Evolutionary conservation across 371 early-diverging fungal genomes (phyloP).

Genomic region (Apophysomyces ossiformis): DNA sequence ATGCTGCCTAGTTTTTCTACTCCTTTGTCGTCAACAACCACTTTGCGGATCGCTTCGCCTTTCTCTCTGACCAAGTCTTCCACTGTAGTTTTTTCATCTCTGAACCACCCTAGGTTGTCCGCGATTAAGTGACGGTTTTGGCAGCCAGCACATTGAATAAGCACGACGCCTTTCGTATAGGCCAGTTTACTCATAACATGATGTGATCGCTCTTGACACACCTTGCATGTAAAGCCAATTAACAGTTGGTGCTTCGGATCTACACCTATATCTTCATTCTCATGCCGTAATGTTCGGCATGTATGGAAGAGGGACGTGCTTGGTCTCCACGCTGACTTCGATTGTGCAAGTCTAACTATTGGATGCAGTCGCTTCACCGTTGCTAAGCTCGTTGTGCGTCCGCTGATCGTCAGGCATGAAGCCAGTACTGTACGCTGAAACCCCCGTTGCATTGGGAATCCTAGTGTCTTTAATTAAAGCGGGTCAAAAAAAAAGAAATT

Average conservation of each 20-base stretch:
- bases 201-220: conserved; percentile 82
- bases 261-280: conserved; percentile 18
- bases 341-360: neutral
- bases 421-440: neutral
- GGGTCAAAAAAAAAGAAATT: no score
- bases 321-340: neutral
- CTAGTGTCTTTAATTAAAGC: no score
- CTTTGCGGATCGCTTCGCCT: conserved; percentile 73
- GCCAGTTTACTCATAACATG: conserved; percentile 92
- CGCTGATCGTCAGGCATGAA: neutral
- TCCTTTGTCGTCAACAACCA: conserved; percentile 48
- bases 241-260: conserved; percentile 69
- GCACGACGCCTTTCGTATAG: conserved; percentile 90
- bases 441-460: neutral
- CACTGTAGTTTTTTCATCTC: conserved; percentile 71
- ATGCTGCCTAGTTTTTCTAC: conserved; percentile 35
- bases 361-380: neutral
- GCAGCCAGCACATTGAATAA: conserved; percentile 93
- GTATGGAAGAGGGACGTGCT: conserved; percentile 12
- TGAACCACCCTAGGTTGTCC: conserved; percentile 95
- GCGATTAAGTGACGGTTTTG: conserved; percentile 93
- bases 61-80: conserved; percentile 85
- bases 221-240: conserved; percentile 95
- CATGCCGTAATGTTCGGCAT: conserved; percentile 11
- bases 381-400: neutral